Base-by-base conservation (phyloP, 2,329 filamentous ascomycete genomes). In the Penicillium sp. region DNA sequence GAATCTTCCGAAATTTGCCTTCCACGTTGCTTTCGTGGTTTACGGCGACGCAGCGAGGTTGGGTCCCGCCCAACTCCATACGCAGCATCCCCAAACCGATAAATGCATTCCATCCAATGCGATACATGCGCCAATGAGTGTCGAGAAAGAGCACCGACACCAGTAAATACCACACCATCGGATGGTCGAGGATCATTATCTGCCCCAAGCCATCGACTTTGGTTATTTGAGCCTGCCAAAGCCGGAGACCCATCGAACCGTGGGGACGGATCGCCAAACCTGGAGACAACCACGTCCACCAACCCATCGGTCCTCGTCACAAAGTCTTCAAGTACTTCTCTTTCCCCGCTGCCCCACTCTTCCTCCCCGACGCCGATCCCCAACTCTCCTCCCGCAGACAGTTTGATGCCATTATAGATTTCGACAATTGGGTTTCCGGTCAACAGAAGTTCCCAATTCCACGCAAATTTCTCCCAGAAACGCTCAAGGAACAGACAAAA, bases 351-450 rank as follows among this genome's bases (percentile, higher is more conserved):
- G 5, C 93, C 93, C 73, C 92, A 89, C 55, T 97, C 91, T 77
- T 97, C 94, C 73, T 97, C 94, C 19, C 94, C 94, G 1, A 97
- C 94, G 0, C 94, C 94, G 46, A 97, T 85, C 17, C 94, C 94
- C 27, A 97, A 84, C 76, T 97, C 93, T 19, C 94, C 93, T 35
- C 91, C 92, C 7, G 89, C 90, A 13, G 93, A 91, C 33, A 99
- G 81, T 73, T 96, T 96, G 70, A 96, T 86, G 6, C 90, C 92
- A 12, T 88, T 86, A 68, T 91, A 92, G 6, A 96, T 81, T 62
- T 88, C 88, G 1, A 89, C 85, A 2, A 88, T 87, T 0, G 94
- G 94, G 67, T 96, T 97, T 9, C 92, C 93, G 70, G 93, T 90
- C 42, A 99, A 81, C 64, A 96, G 83, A 13, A 97, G 89, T 65